Evolutionary conservation across 1,284 basidiomycete species (phyloP).

Genomic region (Fomitopsis pinicola): DNA sequence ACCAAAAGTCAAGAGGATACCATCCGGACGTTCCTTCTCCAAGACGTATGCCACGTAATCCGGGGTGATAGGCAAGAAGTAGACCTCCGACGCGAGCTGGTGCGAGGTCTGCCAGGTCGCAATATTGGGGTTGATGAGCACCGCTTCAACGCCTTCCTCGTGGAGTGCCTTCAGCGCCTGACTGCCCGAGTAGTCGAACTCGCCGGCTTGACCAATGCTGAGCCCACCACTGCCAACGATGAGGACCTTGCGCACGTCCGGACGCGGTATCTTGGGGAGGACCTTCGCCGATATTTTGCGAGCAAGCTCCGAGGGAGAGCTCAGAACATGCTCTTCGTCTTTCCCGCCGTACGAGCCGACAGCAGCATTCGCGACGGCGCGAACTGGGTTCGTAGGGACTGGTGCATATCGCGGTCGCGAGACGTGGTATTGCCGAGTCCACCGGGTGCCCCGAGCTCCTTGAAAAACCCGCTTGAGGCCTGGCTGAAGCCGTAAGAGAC

Average conservation of each 20-base stretch:
- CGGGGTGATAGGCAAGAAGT: slow-evolving; percentile 95
- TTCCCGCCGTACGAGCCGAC: slow-evolving; percentile 29
- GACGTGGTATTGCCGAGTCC: slow-evolving; percentile 29
- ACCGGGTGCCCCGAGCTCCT: slow-evolving; percentile 10
- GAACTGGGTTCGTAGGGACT: slow-evolving; percentile 36
- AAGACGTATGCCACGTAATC: slow-evolving; percentile 99
- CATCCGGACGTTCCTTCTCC: slow-evolving; percentile 98
- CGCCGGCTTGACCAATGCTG: slow-evolving; percentile 97
- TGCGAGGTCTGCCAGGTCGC: slow-evolving; percentile 98
- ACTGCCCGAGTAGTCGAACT: slow-evolving; percentile 99
- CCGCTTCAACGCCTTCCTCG: slow-evolving; percentile 93
- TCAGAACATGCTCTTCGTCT: slow-evolving; percentile 77
- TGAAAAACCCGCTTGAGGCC: slow-evolving; percentile 18
- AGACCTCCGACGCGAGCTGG: slow-evolving; percentile 93
- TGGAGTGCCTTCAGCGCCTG: slow-evolving; percentile 98
- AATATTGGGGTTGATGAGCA: slow-evolving; percentile 97
- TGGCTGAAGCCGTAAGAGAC: slow-evolving; percentile 22
- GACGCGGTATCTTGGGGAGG: slow-evolving; percentile 79
- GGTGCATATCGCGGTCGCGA: slow-evolving; percentile 26
- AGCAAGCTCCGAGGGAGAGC: slow-evolving; percentile 89
- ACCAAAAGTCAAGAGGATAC: slow-evolving; percentile 96
- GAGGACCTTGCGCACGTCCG: slow-evolving; percentile 93
- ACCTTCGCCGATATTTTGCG: slow-evolving; percentile 89
- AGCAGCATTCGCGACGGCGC: slow-evolving; percentile 26
- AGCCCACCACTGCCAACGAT: slow-evolving; percentile 97